Evolutionary conservation across 2,329 filamentous ascomycete species (phyloP), one percentile per base, ranked within the genome.

Genomic region (Epichloe gansuensis): DNA sequence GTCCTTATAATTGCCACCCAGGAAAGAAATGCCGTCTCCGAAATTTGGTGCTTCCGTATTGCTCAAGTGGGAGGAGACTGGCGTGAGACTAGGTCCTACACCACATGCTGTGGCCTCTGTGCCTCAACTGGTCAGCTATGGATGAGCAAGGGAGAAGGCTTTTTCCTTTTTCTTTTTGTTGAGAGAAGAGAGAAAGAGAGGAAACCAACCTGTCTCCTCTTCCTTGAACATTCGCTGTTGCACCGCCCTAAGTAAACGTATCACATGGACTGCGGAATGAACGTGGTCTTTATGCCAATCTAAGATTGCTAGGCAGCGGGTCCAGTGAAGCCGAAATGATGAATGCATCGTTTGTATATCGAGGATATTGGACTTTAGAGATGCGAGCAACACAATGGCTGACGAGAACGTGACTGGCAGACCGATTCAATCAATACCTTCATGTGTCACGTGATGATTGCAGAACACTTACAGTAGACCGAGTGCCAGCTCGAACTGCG

Each of bases 401-500:
- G 50, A 45, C 13, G 43, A 51, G 31, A 51, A 51, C 4, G 43
- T 51, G 34, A 46, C 50, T 51, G 31, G 9, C 8, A 31, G 3
- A 41, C 17, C n/a, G 12, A 9, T 21, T 5, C 25, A 25, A 31
- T 50, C 34, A 50, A 13, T 5, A n/a, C 8, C 12, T 3, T 31
- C 7, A 3, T 3, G 17, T 23, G 12, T 13, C 34, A 38, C 15
- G 5, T 21, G 6, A 15, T 11, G 7, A 21, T n/a, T 13, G 28
- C 17, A 12, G 4, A 31, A 41, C 21, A 41, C 50, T 46, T 21
- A 51, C 50, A 51, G 39, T 51, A 51, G 13, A 51, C 50, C 3
- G 50, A 46, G 37, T 51, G 50, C 50, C 50, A 51, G 50, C 50
- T 39, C 39, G 50, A 51, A 15, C 50, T 51, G 23, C 43, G 44